Evolutionary conservation across 2,329 filamentous ascomycete species (phyloP), one percentile per base, ranked within the genome.

Genomic region (Ophiostoma piceae): DNA sequence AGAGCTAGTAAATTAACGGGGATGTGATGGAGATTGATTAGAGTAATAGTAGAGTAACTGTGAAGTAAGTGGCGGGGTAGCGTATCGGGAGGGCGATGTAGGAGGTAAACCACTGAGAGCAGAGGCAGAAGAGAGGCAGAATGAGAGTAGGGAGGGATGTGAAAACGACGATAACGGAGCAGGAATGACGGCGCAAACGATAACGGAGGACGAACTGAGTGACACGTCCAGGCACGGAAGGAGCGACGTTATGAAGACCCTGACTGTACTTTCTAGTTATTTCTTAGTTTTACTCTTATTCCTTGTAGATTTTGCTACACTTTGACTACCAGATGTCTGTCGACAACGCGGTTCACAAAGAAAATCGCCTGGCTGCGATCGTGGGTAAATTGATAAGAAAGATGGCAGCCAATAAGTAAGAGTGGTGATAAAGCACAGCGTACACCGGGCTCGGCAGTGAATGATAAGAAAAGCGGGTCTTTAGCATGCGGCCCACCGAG

Each of bases 401-500:
- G 14, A 26, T 2, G 32, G 14, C 32, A 64, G 16, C 16, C 16
- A 47, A 47, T n/a, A n/a, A 41, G 39, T 41, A 41, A 12, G 39
- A 47, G 43, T 47, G 14, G 16, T 14, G 29, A 16, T n/a, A 37
- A 9, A 32, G 32, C 37, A 12, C 29, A 39, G 16, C 12, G 62
- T n/a, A 64, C 32, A 65, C 35, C 62, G 62, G 62, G 19, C 35
- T 65, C 62, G 62, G 62, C 62, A n/a, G 12, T 39, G 12, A 22
- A 41, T 65, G 35, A 65, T 65, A 65, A 65, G 62, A 39, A 22
- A 39, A 65, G 35, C 8, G 35, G 62, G 19, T 19, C 62, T 11
- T 6, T 12, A 4, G 35, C 11, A 41, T 65, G 62, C 60, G 60
- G 60, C 19, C 62, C 62, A 39, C 62, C 62, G 62, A 65, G 62